phyloP scores from a whole-genome alignment of 2,329 filamentous ascomycete species.

The Penicillium sp. region DNA sequence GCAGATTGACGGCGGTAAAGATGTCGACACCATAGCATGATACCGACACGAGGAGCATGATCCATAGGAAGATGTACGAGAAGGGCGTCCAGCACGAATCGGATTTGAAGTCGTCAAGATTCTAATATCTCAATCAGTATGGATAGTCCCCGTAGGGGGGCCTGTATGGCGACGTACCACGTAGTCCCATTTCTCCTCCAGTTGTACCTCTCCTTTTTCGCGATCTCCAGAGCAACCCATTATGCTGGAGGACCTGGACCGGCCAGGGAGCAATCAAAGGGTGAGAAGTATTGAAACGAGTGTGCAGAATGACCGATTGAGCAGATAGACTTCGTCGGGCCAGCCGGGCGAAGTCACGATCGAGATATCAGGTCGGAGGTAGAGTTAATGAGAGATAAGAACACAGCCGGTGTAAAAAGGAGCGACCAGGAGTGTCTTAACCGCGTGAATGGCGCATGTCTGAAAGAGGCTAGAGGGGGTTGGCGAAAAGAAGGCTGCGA shows the following conservation, averaged over 20 bases:
- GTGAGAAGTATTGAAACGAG: conserved; percentile 6
- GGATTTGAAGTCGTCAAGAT: conserved; percentile 75
- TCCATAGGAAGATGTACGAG: conserved; percentile 82
- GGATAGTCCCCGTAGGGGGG: not conserved
- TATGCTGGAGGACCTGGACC: conserved; percentile 34
- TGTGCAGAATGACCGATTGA: conserved; percentile 2
- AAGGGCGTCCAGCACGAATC: conserved; percentile 73
- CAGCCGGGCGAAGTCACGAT: conserved; percentile 35
- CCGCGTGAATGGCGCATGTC: conserved; percentile 19
- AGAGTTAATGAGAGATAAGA: not conserved
- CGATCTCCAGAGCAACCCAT: conserved; percentile 67
- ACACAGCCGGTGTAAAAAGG: conserved; percentile 1
- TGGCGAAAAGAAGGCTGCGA: not conserved
- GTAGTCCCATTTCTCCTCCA: conserved; percentile 93
- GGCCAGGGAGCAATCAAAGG: conserved; percentile 24
- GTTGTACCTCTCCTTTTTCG: conserved; percentile 64
- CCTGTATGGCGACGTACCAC: conserved; percentile 59
- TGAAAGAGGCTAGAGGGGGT: conserved; percentile 8
- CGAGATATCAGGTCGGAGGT: not conserved
- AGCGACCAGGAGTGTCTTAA: conserved; percentile 19
- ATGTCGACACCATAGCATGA: conserved; percentile 87
- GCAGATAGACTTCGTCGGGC: conserved; percentile 32
- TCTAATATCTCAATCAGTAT: conserved; percentile 37
- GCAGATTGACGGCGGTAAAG: conserved; percentile 88
- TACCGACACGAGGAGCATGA: conserved; percentile 74